Evolutionary conservation across 2,329 filamentous ascomycete genomes (phyloP).

Genomic region (Aureobasidium sp.): DNA sequence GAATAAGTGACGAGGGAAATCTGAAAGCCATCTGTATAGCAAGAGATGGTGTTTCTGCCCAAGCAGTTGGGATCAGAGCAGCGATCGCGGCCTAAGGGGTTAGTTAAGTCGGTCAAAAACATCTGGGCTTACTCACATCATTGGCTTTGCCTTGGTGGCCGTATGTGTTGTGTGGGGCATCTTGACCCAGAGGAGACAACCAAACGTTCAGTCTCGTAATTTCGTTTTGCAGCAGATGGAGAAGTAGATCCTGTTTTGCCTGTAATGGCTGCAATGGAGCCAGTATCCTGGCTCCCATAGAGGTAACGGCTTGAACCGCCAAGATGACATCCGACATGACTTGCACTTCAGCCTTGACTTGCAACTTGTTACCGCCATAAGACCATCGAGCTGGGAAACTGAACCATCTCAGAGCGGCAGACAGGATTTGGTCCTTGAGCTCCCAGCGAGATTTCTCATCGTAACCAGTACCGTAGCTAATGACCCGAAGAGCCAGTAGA

Average conservation of each 20-base stretch:
- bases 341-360: constrained; percentile 86
- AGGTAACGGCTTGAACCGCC: constrained; percentile 58
- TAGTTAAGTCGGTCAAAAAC: background rate
- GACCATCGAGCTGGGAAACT: constrained; percentile 70
- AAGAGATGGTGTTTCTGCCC: constrained; percentile 75
- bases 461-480: constrained; percentile 61
- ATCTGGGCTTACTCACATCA: background rate
- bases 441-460: constrained; percentile 66
- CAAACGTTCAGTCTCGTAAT: constrained; percentile 78
- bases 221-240: constrained; percentile 76
- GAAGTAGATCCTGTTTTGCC: constrained; percentile 75
- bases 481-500: constrained; percentile 70
- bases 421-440: constrained; percentile 82
- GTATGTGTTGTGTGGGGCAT: constrained; percentile 30
- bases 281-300: constrained; percentile 45
- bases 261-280: constrained; percentile 59
- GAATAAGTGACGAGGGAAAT: constrained; percentile 68
- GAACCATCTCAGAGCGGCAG: constrained; percentile 86
- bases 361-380: constrained; percentile 86
- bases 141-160: constrained; percentile 19
- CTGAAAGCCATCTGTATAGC: constrained; percentile 78
- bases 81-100: background rate
- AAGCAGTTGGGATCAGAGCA: constrained; percentile 69
- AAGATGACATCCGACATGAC: constrained; percentile 68
- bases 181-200: constrained; percentile 71